Evolutionary conservation across 345 rosid genomes (phyloP).

Genomic region (Trapa incisa): DNA sequence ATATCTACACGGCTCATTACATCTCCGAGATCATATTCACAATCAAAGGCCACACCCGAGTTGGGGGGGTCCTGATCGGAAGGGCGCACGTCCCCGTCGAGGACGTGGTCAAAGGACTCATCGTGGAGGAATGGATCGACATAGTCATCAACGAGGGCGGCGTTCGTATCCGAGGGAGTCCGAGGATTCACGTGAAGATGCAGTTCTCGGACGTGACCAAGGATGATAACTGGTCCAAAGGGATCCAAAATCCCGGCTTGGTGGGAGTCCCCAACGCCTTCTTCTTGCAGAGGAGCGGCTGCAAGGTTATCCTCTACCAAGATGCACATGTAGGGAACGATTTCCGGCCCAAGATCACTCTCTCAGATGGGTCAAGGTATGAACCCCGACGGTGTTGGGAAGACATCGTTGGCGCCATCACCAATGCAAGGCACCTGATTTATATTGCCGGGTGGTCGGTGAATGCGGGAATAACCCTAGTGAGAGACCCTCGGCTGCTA

Average conservation of each 20-base stretch:
- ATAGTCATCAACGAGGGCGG: slow-evolving; percentile 1
- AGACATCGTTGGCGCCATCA: no score
- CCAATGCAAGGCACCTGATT: no score
- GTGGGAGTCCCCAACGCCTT: slow-evolving; percentile 18
- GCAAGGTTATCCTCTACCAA: slow-evolving; percentile 32
- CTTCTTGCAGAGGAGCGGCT: slow-evolving; percentile 25
- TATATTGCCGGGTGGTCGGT: no score
- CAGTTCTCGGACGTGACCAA: slow-evolving; percentile 7
- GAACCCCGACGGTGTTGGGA: no score
- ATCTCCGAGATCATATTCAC: slow-evolving; percentile 8
- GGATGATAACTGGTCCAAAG: slow-evolving; percentile 9
- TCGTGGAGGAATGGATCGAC: slow-evolving; percentile 1
- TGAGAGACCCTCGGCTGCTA: no score
- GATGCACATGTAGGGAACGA: slow-evolving; percentile 32
- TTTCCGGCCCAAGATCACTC: slow-evolving; percentile 17
- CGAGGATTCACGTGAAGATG: slow-evolving; percentile 10
- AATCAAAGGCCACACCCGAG: slow-evolving; percentile 5
- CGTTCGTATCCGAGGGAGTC: background rate
- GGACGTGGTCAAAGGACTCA: slow-evolving; percentile 1
- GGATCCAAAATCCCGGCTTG: slow-evolving; percentile 4
- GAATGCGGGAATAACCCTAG: no score
- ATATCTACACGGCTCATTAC: slow-evolving; percentile 7
- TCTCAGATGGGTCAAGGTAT: background rate
- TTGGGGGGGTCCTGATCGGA: slow-evolving; percentile 5
- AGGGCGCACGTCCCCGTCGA: slow-evolving; percentile 9